Base-by-base conservation (phyloP, 352 stramenopile species). In the Globisporangium yorkense region DNA sequence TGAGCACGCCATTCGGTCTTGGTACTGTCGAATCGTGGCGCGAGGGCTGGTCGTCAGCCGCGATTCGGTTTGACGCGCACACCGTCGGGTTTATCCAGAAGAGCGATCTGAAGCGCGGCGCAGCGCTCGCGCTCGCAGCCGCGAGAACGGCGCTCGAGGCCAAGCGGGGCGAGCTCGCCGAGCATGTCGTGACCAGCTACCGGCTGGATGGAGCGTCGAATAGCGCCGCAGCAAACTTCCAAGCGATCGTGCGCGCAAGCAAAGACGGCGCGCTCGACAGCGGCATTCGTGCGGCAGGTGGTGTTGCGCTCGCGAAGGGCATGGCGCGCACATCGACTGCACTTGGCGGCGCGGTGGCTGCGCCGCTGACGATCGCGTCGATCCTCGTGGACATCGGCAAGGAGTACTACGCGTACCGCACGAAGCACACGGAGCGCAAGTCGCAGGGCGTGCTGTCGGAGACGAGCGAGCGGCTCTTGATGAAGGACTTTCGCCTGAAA, bases 301-400 rank as follows among this genome's bases (percentile, higher is more conserved):
- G 85, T 13, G 75, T 95, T 2, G 80, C 73, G 10, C 63, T 95
- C 29, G 85, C 80, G 5, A 92, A 91, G 53, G 77, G 85, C 8
- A 84, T 92, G 66, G 72, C 76, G n/a, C 61, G 80, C 15, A 80
- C 84, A 29, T 83, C 77, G 16, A 77, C 75, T 18, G 56, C 50
- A 7, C 58, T 92, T 20, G 73, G 80, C 55, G 78, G 77, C 56
- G 76, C 78, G 20, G 75, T 90, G 2, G 85, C 84, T 9, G 85
- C 85, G 9, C 85, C 85, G 1, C 66, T 93, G 15, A 81, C 85
- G 9, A 83, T 95, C 45, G 85, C 85, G 5, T 92, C 85, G 31
- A 95, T 95, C 49, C 68, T 95, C 2, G 82, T 95, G 16, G 85
- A 95, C 61, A 81, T 95, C 37, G 83, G 85, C 15, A 92, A 92